These are phyloP conservation scores for Fusarium piperis DNA, from an alignment of 2,329 filamentous ascomycete genomes.

Conservation along the genomic window DNA sequence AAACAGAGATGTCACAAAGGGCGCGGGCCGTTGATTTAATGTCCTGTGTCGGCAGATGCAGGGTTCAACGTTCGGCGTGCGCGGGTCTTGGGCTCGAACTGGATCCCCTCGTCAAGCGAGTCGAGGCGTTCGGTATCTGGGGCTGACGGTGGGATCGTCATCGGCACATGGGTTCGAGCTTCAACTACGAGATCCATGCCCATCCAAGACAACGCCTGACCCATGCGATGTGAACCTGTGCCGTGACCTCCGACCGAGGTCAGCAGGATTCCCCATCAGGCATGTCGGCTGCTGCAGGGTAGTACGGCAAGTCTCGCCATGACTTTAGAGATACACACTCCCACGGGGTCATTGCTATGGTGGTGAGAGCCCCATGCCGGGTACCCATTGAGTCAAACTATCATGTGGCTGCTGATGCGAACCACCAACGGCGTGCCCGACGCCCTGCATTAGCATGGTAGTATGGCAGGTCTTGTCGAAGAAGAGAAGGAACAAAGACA, in stretches of 20 bases:
- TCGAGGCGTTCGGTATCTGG: neutral
- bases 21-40: slow-evolving; percentile 33
- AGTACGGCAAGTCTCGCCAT: slow-evolving; percentile 24
- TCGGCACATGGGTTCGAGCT: neutral
- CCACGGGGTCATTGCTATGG: neutral
- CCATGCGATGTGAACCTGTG: slow-evolving; percentile 5
- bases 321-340: slow-evolving; percentile 14
- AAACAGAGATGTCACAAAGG: slow-evolving; percentile 22
- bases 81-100: slow-evolving; percentile 14
- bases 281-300: slow-evolving; percentile 3
- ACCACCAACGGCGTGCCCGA: slow-evolving; percentile 19
- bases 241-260: slow-evolving; percentile 37
- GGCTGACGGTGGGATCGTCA: slow-evolving; percentile 7
- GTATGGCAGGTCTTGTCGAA: neutral
- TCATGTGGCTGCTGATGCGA: slow-evolving; percentile 27
- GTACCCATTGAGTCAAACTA: slow-evolving; percentile 14
- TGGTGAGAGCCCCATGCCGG: neutral
- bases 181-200: neutral
- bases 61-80: slow-evolving; percentile 15
- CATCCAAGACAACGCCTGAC: slow-evolving; percentile 21
- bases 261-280: slow-evolving; percentile 37
- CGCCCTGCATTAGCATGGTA: slow-evolving; percentile 5
- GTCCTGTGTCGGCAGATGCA: slow-evolving; percentile 12
- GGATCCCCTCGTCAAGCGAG: slow-evolving; percentile 11
- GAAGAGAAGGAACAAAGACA: neutral